A percentile compares a stretch with the other conserved stretches of the same genome.
Evolutionary conservation across 2,329 filamentous ascomycete species (phyloP).

Genomic region (Hirsutella minnesotensis): DNA sequence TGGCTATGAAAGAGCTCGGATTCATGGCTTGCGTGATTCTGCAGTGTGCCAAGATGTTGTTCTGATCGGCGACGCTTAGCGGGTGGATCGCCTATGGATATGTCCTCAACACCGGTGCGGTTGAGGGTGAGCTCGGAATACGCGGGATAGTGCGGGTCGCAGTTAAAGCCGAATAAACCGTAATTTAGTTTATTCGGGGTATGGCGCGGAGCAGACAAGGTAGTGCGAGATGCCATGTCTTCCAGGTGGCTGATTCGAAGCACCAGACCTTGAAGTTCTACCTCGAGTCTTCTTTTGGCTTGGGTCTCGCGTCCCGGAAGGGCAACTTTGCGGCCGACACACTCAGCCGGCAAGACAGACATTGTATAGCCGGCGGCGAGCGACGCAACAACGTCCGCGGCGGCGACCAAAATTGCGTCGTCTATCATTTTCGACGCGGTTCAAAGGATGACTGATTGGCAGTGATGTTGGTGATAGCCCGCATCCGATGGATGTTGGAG

Average conservation of each 20-base stretch:
- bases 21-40: constrained; percentile 86
- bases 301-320: constrained; percentile 67
- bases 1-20: constrained; percentile 84
- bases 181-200: constrained; percentile 67
- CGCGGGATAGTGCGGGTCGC: constrained; percentile 33
- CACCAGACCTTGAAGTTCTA: constrained; percentile 69
- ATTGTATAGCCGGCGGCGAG: constrained; percentile 35
- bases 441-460: no score
- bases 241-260: constrained; percentile 74
- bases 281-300: constrained; percentile 70
- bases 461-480: no score
- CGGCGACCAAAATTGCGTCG: constrained; percentile 41
- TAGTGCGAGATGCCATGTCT: constrained; percentile 54
- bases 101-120: no score
- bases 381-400: constrained; percentile 40
- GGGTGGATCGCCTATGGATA: constrained; percentile 23
- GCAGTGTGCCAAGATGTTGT: constrained; percentile 75
- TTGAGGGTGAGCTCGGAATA: no score
- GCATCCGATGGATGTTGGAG: no score
- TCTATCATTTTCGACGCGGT: no score
- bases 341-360: constrained; percentile 23
- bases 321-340: constrained; percentile 37
- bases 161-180: constrained; percentile 41
- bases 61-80: constrained; percentile 43
- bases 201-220: constrained; percentile 55